A percentile compares a stretch with the other conserved stretches of the same genome.
These are phyloP conservation scores for Chaetomium tenue DNA, from an alignment of 495 filamentous ascomycete genomes.

Conservation along the genomic window DNA sequence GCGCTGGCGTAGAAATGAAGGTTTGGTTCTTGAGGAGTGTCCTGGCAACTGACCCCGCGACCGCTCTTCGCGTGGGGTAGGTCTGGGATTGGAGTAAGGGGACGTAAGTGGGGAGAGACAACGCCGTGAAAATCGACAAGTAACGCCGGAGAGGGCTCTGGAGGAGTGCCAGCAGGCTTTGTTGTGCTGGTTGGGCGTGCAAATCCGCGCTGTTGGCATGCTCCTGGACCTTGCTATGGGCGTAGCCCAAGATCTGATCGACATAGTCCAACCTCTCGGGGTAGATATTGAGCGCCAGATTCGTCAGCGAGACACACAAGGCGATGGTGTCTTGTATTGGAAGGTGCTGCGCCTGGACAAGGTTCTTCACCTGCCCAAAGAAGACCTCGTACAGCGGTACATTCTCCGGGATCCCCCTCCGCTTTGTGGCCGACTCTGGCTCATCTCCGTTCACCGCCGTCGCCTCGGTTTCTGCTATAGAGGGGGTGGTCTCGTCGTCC, in stretches of 20 bases:
- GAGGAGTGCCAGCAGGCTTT: constrained; percentile 82
- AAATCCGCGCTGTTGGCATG: constrained; percentile 91
- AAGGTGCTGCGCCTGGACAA: constrained; percentile 85
- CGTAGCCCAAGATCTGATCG: constrained; percentile 88
- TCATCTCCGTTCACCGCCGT: constrained; percentile 43
- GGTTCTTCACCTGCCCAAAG: constrained; percentile 90
- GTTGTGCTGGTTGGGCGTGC: constrained; percentile 81
- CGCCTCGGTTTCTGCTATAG: constrained; percentile 45
- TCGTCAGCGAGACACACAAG: constrained; percentile 83
- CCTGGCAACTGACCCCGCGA: constrained; percentile 82
- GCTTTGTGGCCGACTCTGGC: constrained; percentile 50
- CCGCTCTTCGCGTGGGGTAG: constrained; percentile 84
- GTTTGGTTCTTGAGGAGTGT: constrained; percentile 78
- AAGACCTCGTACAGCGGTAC: constrained; percentile 96
- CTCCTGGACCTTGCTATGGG: constrained; percentile 81
- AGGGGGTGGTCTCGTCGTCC: constrained; percentile 43
- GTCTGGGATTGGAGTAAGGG: constrained; percentile 88
- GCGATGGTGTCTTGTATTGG: constrained; percentile 95
- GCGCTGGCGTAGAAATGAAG: constrained; percentile 65
- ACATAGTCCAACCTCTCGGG: constrained; percentile 91
- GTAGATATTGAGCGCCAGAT: constrained; percentile 93
- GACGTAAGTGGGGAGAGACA: constrained; percentile 86
- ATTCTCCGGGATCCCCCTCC: constrained; percentile 71
- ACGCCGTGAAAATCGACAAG: constrained; percentile 86
- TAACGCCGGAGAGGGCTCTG: constrained; percentile 87